Conservation (phyloP, 2,329 filamentous ascomycete genomes). For the Fusarium chaquense region DNA sequence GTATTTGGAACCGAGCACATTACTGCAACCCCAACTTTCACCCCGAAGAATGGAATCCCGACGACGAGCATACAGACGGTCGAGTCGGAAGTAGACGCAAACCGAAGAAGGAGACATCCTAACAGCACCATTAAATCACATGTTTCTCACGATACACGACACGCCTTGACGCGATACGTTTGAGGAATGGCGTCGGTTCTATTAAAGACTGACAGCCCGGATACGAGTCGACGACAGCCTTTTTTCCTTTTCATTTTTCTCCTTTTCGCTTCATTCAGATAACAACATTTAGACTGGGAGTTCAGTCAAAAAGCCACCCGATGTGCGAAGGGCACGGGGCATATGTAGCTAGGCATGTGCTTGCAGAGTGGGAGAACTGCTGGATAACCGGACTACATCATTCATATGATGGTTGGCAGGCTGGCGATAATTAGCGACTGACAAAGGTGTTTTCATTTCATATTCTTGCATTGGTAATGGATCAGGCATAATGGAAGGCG, state of each 20-base stretch:
- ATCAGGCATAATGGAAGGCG: conserved; percentile 23
- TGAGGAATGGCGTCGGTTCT: conserved; percentile 10
- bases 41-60: conserved; percentile 59
- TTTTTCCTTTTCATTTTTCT: not conserved
- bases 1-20: conserved; percentile 74
- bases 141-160: not conserved
- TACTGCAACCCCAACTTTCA: conserved; percentile 71
- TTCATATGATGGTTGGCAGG: conserved; percentile 36
- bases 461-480: conserved; percentile 35
- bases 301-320: not conserved
- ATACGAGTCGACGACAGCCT: conserved; percentile 19
- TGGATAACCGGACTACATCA: conserved; percentile 32
- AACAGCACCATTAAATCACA: not conserved
- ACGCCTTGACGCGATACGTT: not conserved
- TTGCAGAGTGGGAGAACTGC: conserved; percentile 11
- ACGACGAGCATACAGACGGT: conserved; percentile 53
- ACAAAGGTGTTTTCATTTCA: conserved; percentile 31
- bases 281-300: not conserved
- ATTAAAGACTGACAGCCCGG: conserved; percentile 9
- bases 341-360: conserved; percentile 9
- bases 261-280: not conserved
- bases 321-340: not conserved
- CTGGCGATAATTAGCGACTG: conserved; percentile 37
- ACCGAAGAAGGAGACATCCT: conserved; percentile 39
- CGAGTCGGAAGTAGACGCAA: conserved; percentile 47